These are phyloP conservation scores for Fusarium pseudoanthophilum DNA, from an alignment of 2,329 filamentous ascomycete species.

Conservation along the genomic window DNA sequence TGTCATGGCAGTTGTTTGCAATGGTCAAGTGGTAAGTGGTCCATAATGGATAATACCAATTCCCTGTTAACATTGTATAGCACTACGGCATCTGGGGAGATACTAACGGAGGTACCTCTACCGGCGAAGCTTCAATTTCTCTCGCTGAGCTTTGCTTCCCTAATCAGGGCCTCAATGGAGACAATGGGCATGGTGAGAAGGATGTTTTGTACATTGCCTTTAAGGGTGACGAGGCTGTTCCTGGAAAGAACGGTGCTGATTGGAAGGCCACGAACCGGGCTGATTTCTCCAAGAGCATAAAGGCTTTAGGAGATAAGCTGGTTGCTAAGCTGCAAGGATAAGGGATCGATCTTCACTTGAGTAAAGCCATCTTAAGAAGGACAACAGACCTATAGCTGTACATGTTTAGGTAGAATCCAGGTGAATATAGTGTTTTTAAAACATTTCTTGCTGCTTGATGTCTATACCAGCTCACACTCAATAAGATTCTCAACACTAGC, in stretches of 20 bases:
- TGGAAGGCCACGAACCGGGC: constrained; percentile 60
- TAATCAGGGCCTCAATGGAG: constrained; percentile 55
- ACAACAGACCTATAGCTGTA: neutral
- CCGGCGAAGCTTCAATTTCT: constrained; percentile 63
- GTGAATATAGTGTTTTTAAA: neutral
- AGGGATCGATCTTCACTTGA: neutral
- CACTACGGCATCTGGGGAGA: constrained; percentile 68
- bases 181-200: constrained; percentile 56
- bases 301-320: neutral
- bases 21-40: constrained; percentile 54
- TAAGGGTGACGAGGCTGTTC: constrained; percentile 62
- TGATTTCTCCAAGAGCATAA: constrained; percentile 50
- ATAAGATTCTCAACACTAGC: neutral
- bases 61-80: fast-evolving
- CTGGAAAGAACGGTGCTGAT: constrained; percentile 60
- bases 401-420: fast-evolving
- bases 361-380: no score
- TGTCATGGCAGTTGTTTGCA: constrained; percentile 66
- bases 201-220: constrained; percentile 72
- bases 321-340: neutral
- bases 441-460: neutral
- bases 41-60: no score
- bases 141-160: constrained; percentile 66
- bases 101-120: constrained; percentile 62
- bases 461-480: neutral